Evolutionary conservation across 2,329 filamentous ascomycete species (phyloP), one percentile per base, ranked within the genome.

Genomic region (Pseudogymnoascus destructans): DNA sequence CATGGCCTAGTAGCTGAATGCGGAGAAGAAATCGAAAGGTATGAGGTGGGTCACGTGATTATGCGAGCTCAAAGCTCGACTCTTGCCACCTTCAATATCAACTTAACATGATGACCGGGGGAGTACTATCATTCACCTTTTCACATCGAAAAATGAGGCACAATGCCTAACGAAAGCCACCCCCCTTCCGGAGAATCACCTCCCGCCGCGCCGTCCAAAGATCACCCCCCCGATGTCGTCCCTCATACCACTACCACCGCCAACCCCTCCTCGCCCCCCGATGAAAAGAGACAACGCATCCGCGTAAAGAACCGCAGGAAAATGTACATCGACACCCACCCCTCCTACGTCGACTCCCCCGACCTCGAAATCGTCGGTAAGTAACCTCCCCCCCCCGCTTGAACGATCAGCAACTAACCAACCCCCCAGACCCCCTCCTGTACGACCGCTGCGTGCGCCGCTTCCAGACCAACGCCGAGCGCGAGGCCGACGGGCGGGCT

Each of bases 401-500:
- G n/a, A 32, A 36, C 19, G 9, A 32, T 36, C 32, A 19, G 11
- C 9, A 56, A 15, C 30, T 59, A 49, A 38, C 46, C 3, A n/a
- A 25, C 30, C n/a, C 27, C 49, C 70, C 36, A 70, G 69, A 70
- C 63, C 69, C 69, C 7, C 59, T 70, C 46, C 61, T 70, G 6
- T 70, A 69, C 59, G 69, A 70, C 59, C 66, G 65, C 35, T 69
- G 67, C 36, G 64, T 70, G 25, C 61, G 69, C 19, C 64, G 65
- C 27, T 70, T 70, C 38, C 68, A 69, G 59, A 62, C 67, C 4
- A 60, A 68, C 4, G 63, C 65, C 1, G 69, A 70, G 59, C 64
- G 69, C 38, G 67, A 70, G 63, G 69, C 67, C 36, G 68, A 70
- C 38, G 69, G 69, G 2, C 62, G 63, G n/a, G 61, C 64, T 2